Evolutionary conservation across 306 rosid genomes (phyloP).

Genomic region (Cicer arietinum): DNA sequence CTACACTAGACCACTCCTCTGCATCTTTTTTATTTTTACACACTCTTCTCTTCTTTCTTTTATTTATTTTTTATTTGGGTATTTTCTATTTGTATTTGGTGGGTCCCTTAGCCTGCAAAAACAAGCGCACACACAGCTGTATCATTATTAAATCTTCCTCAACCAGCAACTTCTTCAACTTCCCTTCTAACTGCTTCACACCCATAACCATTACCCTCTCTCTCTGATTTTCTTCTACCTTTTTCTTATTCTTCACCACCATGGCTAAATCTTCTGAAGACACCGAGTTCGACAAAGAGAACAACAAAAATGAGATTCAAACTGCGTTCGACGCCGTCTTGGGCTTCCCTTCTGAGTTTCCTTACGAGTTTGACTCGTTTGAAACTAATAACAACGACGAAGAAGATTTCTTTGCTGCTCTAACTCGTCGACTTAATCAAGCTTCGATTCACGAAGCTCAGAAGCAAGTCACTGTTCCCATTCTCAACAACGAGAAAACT

Average conservation of each 20-base stretch:
- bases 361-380: constrained; percentile 70
- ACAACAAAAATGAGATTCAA: constrained; percentile 10
- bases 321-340: constrained; percentile 6
- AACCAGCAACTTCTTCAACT: constrained; percentile 50
- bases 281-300: constrained; percentile 49
- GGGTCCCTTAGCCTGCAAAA: constrained; percentile 56
- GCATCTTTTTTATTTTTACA: no score
- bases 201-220: not conserved
- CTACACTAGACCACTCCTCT: constrained; percentile 11
- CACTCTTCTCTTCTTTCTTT: not conserved
- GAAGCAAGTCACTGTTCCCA: constrained; percentile 48
- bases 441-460: constrained; percentile 56
- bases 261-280: constrained; percentile 53
- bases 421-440: constrained; percentile 75
- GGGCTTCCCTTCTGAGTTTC: constrained; percentile 71
- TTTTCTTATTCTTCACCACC: not conserved
- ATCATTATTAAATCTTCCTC: constrained; percentile 66
- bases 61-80: not conserved
- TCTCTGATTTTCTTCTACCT: not conserved
- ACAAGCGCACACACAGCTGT: constrained; percentile 53
- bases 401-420: constrained; percentile 73
- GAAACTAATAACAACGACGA: constrained; percentile 68
- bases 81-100: constrained; percentile 18
- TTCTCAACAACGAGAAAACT: constrained; percentile 29
- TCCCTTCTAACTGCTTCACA: constrained; percentile 34